Evolutionary conservation across 116 monocot species (phyloP).

Genomic region (Zostera marina): DNA sequence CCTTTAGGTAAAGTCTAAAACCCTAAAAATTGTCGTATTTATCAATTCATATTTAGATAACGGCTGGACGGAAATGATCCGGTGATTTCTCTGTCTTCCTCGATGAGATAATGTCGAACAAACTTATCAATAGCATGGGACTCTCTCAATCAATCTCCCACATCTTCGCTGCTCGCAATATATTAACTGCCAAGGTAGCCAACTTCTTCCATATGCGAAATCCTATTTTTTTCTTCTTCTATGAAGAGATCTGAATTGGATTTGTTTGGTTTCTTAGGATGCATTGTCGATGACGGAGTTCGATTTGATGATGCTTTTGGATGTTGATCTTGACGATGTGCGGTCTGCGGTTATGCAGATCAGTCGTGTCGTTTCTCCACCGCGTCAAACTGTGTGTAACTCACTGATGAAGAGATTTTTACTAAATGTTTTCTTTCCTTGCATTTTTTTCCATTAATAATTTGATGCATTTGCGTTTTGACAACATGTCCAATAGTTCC

Average conservation of each 20-base stretch:
- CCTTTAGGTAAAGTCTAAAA: too few species aligned
- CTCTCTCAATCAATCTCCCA: slow-evolving; percentile 54
- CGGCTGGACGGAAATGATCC: too few species aligned
- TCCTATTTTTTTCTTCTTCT: not conserved
- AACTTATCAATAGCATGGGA: slow-evolving; percentile 54
- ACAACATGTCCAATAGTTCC: not conserved
- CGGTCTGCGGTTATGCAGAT: slow-evolving; percentile 37
- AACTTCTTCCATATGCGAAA: not conserved
- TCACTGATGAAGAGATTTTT: not conserved
- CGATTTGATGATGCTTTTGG: slow-evolving; percentile 60
- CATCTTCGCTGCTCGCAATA: slow-evolving; percentile 76
- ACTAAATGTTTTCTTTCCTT: not conserved
- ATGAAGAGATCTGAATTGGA: too few species aligned
- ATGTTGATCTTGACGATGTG: slow-evolving; percentile 28
- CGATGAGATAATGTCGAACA: slow-evolving; percentile 49
- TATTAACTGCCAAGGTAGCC: slow-evolving; percentile 59
- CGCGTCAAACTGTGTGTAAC: slow-evolving; percentile 41
- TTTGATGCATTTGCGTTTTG: not conserved
- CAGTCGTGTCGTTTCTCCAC: slow-evolving; percentile 62
- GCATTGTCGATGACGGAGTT: slow-evolving; percentile 69
- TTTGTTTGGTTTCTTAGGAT: slow-evolving; percentile 22
- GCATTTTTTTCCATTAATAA: not conserved
- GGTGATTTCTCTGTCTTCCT: too few species aligned
- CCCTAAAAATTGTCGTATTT: too few species aligned
- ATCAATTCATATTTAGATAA: too few species aligned